Base-by-base conservation (phyloP, 768 basidiomycete species). In the Rhizopogon roseolus region DNA sequence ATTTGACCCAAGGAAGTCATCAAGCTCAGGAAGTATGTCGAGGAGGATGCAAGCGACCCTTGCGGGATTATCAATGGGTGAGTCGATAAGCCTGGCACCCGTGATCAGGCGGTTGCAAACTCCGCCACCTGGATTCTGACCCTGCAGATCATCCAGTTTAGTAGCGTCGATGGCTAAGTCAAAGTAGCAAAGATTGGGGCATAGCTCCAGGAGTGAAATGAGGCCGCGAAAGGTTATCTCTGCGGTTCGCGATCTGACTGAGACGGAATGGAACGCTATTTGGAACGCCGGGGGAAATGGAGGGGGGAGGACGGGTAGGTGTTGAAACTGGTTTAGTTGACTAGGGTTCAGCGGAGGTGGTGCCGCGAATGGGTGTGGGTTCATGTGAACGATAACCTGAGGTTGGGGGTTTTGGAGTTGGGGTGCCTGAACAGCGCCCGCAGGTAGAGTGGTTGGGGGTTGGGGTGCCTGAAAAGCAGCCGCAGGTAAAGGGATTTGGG, bases 21-120 rank as follows among this genome's bases (percentile, higher is more conserved):
- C 37, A 45, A 50, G 49, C 25, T 50, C 49, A 13, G 49, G 49
- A 13, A 50, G 49, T 41, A 50, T 50, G 28, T 46, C 42, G 8
- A 50, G 19, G 11, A 50, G 49, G n/a, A 50, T 50, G 14, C 17
- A 41, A 13, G 49, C 49, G 16, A 50, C 49, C 16, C 7, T 25
- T 5, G n/a, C 28, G 19, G 49, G 37, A 32, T 50, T 25, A 11
- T 28, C 14, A 14, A 50, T 25, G 27, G 37, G 49, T 22, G 49
- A 45, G 14, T 50, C 49, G 25, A 39, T 48, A 29, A 45, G 37
- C 37, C 27, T 39, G 22, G 49, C 37, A 19, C 17, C 9, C 22
- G 46, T 50, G 37, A 50, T 25, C 14, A 44, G n/a, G 27, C 37
- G 37, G 19, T 50, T 44, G 29, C 49, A 44, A 46, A 50, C 49